Evolutionary conservation across 2,329 filamentous ascomycete species (phyloP), one percentile per base, ranked within the genome.

Genomic region (Monosporascus sp.): DNA sequence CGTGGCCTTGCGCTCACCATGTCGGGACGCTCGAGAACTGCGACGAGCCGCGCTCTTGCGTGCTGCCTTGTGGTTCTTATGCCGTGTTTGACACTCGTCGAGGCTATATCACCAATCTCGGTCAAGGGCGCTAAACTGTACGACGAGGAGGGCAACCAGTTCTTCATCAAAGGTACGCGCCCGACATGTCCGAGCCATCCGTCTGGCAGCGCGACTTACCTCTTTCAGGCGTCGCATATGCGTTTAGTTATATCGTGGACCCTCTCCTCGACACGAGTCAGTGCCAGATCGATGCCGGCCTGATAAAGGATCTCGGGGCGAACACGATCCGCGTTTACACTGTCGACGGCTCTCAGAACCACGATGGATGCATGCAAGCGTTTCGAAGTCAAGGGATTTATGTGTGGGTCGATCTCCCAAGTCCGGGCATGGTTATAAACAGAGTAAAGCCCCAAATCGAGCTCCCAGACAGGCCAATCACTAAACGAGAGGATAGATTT

Each of bases 251-350:
- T 37, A 44, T n/a, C n/a, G 2, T 20, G 3, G 49, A 50, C 22
- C 20, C 38, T 18, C 38, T 54, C 5, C 7, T 6, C 11, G 28
- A 54, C 37, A 51, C 52, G 28, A 48, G 37, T 8, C 49, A 54
- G 43, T 54, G 52, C 26, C 41, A 48, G 37, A 48, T 51, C 8
- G 52, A 54, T 20, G 52, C 52, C 11, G 49, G 49, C 24, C 22
- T 54, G 35, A 55, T 58, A 45, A 43, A 48, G 35, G 35, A 53
- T 6, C n/a, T 55, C 17, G 48, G 51, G 3, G 48, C 48, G 59
- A 87, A 87, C 69, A 84, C 82, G 8, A 82, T 86, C 60, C 81
- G 84, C 55, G 77, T 82, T 51, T 87, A 87, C 76, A 85, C 85
- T 66, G 69, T 86, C 56, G 77, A 82, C 57, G 81, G 82, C 18